phyloP scores from a whole-genome alignment of 2,329 filamentous ascomycete genomes.

The Dactylellina leptospora region DNA sequence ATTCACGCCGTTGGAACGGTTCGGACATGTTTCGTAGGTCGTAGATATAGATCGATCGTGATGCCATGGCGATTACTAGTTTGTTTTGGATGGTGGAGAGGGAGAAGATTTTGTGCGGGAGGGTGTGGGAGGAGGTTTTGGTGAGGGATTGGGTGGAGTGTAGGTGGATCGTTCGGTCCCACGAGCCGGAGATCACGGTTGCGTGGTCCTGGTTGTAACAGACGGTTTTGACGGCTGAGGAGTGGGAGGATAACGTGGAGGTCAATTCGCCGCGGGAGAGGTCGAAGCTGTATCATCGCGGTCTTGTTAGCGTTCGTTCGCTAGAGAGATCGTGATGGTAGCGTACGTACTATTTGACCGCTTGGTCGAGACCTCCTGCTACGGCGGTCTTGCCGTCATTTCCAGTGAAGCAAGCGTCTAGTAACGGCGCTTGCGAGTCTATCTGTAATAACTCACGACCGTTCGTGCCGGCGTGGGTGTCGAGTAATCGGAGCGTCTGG shows the following conservation, averaged over 20 bases:
- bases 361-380: slow-evolving; percentile 84
- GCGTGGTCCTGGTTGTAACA: slow-evolving; percentile 80
- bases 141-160: slow-evolving; percentile 71
- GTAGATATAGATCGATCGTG: slow-evolving; percentile 92
- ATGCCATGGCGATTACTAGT: slow-evolving; percentile 94
- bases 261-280: slow-evolving; percentile 73
- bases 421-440: slow-evolving; percentile 82
- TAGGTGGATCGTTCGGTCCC: slow-evolving; percentile 90
- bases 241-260: slow-evolving; percentile 77
- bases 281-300: slow-evolving; percentile 68
- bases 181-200: slow-evolving; percentile 86
- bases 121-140: slow-evolving; percentile 70
- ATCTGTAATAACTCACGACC: slow-evolving; percentile 75
- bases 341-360: slow-evolving; percentile 73
- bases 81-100: slow-evolving; percentile 80
- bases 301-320: neutral
- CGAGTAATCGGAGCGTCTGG: slow-evolving; percentile 88
- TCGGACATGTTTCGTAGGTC: slow-evolving; percentile 77
- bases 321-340: neutral
- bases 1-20: slow-evolving; percentile 93
- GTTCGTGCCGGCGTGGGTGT: slow-evolving; percentile 68
- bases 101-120: slow-evolving; percentile 91
- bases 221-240: slow-evolving; percentile 80
- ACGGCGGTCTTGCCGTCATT: slow-evolving; percentile 83
- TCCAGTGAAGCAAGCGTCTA: slow-evolving; percentile 86